Conservation (phyloP, 257 asterid genomes). For the Cordia subcordata region DNA sequence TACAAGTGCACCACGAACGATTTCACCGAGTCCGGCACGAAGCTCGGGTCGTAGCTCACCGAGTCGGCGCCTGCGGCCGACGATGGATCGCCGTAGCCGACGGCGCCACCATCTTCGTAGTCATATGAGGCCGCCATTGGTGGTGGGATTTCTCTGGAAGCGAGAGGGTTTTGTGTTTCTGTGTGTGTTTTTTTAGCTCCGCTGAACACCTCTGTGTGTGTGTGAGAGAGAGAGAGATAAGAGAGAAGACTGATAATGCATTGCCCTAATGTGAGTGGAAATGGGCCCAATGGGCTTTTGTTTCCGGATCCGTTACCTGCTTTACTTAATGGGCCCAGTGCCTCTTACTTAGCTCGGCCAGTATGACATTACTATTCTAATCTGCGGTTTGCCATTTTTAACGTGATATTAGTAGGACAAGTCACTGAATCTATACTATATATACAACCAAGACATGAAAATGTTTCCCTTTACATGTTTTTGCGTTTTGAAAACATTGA, state of each 20-base stretch:
- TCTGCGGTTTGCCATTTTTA: too few relatives aligned
- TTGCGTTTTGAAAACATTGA: too few relatives aligned
- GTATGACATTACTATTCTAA: too few relatives aligned
- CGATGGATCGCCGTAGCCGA: conserved; percentile 6
- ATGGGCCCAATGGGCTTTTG: conserved; percentile 6
- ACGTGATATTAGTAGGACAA: too few relatives aligned
- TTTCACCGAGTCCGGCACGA: conserved; percentile 83
- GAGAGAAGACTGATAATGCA: neutral
- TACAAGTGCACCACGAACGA: conserved; percentile 86
- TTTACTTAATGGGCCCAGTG: too few relatives aligned
- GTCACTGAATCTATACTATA: too few relatives aligned
- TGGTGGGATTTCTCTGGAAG: neutral
- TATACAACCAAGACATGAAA: too few relatives aligned
- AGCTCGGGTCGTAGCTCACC: conserved; percentile 63
- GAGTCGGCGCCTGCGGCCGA: conserved; percentile 30
- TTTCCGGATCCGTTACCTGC: neutral
- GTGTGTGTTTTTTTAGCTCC: too few relatives aligned
- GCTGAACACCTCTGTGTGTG: too few relatives aligned
- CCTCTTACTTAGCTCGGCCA: too few relatives aligned
- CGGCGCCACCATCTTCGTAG: conserved; percentile 35
- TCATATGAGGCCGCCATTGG: conserved; percentile 62
- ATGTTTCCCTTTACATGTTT: too few relatives aligned
- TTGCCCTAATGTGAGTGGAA: neutral
- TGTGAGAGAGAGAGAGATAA: neutral
- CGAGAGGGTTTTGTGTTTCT: too few relatives aligned